phyloP scores from a whole-genome alignment of 768 basidiomycete genomes.

The Royoungia palumana region DNA sequence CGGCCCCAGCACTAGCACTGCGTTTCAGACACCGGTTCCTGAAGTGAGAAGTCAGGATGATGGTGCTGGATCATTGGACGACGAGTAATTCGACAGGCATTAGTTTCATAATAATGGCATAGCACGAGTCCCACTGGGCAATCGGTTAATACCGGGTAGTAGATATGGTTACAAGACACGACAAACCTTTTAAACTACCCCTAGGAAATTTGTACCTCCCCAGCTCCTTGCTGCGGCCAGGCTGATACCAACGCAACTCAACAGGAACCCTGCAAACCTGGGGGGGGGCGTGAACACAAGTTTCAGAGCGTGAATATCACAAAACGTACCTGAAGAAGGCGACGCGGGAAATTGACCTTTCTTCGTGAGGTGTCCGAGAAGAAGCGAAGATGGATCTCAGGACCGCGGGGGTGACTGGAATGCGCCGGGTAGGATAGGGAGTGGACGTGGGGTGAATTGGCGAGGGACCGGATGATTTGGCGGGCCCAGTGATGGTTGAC shows the following conservation, averaged over 20 bases:
- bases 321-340: conserved; percentile 75
- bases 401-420: conserved; percentile 81
- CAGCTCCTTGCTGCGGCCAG: conserved; percentile 68
- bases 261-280: conserved; percentile 78
- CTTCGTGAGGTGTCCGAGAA: conserved; percentile 76
- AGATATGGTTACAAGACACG: background rate
- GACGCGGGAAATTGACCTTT: conserved; percentile 77
- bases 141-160: background rate
- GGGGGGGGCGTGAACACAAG: background rate
- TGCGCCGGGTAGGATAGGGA: conserved; percentile 53
- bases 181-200: conserved; percentile 46
- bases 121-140: background rate
- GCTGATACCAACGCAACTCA: conserved; percentile 80
- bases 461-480: conserved; percentile 27
- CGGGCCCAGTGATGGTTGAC: conserved; percentile 43
- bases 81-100: conserved; percentile 6
- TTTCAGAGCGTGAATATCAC: background rate
- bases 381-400: conserved; percentile 84
- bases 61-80: conserved; percentile 15
- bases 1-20: conserved; percentile 15
- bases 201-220: conserved; percentile 65
- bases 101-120: background rate
- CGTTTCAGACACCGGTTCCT: conserved; percentile 24
- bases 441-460: conserved; percentile 37
- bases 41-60: conserved; percentile 17